Percentiles rank a stretch among this genome's conserved stretches.
Conservation (phyloP, 148 eudicot species). For the Euryodendron excelsum region DNA sequence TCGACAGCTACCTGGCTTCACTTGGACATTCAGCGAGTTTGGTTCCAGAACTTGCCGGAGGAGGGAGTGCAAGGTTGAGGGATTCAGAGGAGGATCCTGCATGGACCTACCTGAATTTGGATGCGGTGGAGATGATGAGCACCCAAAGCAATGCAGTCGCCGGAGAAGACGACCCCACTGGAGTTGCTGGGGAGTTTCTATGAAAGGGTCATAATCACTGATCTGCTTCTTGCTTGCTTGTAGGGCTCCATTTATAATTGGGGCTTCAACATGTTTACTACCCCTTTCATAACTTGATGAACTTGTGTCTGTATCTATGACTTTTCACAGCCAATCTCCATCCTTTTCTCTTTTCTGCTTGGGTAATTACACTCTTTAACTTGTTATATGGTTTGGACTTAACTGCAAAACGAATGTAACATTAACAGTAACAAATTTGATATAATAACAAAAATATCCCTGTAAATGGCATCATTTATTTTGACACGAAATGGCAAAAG, state of each 20-base stretch:
- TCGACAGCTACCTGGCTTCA: neutral
- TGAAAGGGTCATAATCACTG: neutral
- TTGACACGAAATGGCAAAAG: too few species aligned
- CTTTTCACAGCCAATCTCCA: neutral
- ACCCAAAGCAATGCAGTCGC: neutral
- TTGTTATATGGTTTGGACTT: too few species aligned
- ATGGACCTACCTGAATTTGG: neutral
- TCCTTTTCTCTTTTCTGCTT: neutral
- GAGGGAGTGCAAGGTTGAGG: neutral
- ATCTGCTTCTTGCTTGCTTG: neutral
- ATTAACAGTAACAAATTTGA: too few species aligned
- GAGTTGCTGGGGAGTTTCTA: neutral
- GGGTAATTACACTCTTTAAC: too few species aligned
- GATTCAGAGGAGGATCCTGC: neutral
- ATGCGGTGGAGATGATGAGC: neutral
- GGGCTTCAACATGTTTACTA: neutral
- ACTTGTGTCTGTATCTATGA: neutral
- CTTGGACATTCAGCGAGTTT: neutral
- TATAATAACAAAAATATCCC: too few species aligned
- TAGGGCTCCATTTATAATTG: neutral
- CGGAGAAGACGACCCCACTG: neutral
- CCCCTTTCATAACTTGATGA: neutral
- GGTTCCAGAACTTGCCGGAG: neutral
- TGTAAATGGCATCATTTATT: too few species aligned
- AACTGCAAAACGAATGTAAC: too few species aligned